Evolutionary conservation across 192 early-diverging fungal genomes (phyloP).

Genomic region (Chytriomyces hyalinus): DNA sequence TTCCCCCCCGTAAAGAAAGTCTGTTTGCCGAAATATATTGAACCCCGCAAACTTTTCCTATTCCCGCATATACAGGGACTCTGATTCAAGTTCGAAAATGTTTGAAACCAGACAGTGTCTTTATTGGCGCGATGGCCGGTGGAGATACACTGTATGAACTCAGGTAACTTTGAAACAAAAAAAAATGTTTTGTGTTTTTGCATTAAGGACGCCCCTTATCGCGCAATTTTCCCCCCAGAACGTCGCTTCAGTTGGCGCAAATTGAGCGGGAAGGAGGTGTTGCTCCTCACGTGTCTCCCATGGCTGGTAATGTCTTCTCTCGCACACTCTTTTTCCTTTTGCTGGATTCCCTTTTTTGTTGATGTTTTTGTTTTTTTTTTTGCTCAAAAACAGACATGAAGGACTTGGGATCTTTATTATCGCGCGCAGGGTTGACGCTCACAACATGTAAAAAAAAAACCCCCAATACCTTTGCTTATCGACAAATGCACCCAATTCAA

Average conservation of each 20-base stretch:
- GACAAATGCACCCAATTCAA: too few species aligned
- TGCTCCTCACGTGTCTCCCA: conserved; percentile 85
- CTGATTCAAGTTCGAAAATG: conserved; percentile 82
- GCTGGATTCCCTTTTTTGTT: neutral
- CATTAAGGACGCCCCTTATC: too few species aligned
- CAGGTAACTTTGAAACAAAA: conserved; percentile 42
- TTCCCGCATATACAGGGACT: conserved; percentile 48
- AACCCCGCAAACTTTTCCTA: neutral
- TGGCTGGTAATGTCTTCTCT: conserved; percentile 66
- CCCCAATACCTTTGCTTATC: too few species aligned
- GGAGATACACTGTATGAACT: conserved; percentile 97
- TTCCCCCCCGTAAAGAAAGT: neutral
- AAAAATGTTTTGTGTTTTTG: neutral
- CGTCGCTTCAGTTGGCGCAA: conserved; percentile 89
- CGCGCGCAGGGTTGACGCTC: conserved; percentile 83
- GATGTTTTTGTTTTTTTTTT: neutral
- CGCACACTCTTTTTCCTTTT: too few species aligned
- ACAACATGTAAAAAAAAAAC: conserved; percentile 62
- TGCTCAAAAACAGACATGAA: conserved; percentile 59
- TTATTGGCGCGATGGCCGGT: conserved; percentile 92
- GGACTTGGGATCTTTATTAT: conserved; percentile 80
- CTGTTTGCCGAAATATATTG: neutral
- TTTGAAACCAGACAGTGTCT: conserved; percentile 90
- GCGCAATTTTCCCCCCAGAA: conserved; percentile 52
- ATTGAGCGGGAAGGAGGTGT: conserved; percentile 89